Percentiles rank a stretch among this genome's conserved stretches.
phyloP scores from a whole-genome alignment of 305 asterid genomes.

The Fraxinus nigra region DNA sequence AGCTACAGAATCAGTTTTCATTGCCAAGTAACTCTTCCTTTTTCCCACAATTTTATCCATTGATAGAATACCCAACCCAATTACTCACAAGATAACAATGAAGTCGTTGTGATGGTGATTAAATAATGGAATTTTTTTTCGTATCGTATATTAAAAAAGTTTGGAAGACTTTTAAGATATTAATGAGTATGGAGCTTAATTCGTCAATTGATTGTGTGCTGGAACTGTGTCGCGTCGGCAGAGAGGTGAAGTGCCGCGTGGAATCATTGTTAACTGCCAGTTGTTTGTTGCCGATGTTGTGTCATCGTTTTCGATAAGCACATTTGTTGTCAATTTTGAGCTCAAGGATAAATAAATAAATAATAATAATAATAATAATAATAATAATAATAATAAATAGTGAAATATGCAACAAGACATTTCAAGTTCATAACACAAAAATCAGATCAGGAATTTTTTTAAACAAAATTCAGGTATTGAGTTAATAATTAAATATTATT shows the following conservation, averaged over 20 bases:
- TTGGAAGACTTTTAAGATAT: not conserved
- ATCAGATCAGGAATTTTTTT: no score
- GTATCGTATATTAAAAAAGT: not conserved
- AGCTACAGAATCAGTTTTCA: slow-evolving; percentile 61
- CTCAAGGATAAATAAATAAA: not conserved
- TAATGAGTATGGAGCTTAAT: not conserved
- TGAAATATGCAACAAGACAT: not conserved
- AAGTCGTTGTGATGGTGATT: not conserved
- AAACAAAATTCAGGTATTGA: no score
- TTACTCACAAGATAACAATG: not conserved
- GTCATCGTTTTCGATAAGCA: not conserved
- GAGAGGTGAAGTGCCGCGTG: slow-evolving; percentile 25
- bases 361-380: no score
- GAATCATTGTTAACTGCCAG: not conserved
- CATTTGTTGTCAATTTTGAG: not conserved
- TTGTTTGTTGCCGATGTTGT: not conserved
- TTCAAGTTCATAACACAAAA: no score
- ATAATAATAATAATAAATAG: no score
- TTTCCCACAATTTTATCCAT: slow-evolving; percentile 16
- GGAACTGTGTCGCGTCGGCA: not conserved
- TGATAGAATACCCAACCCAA: not conserved
- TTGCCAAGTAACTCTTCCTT: slow-evolving; percentile 46
- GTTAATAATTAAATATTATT: no score
- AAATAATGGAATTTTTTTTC: not conserved
- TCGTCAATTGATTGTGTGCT: not conserved